Percentiles rank a stretch among this genome's conserved stretches.
phyloP scores from a whole-genome alignment of 257 asterid genomes.

The Leonotis leonurus region DNA sequence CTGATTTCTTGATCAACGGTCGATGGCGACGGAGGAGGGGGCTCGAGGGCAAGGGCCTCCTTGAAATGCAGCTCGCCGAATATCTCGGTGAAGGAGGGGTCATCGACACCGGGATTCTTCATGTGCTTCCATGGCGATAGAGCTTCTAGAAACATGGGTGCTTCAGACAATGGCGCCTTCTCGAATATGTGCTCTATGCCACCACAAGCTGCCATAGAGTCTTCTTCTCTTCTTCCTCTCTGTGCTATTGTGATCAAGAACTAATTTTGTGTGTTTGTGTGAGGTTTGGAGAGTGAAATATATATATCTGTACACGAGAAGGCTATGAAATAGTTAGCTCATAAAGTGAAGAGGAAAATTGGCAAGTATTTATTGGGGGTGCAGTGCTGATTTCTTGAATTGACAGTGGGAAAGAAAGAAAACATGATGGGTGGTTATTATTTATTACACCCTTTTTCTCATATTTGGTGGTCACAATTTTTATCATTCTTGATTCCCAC shows the following conservation, averaged over 20 bases:
- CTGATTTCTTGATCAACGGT: constrained; percentile 8
- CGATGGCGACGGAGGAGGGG: not conserved
- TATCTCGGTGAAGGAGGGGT: constrained; percentile 48
- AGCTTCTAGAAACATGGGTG: constrained; percentile 49
- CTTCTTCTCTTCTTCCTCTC: not conserved
- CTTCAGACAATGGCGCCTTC: constrained; percentile 59
- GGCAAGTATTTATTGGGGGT: constrained; percentile 42
- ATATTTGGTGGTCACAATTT: constrained; percentile 45
- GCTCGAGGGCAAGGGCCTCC: constrained; percentile 20
- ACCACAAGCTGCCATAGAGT: constrained; percentile 68
- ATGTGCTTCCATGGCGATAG: constrained; percentile 65
- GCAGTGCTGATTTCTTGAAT: constrained; percentile 25
- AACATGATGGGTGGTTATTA: constrained; percentile 50
- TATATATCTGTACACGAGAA: constrained; percentile 41
- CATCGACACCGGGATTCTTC: constrained; percentile 23
- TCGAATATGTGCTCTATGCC: constrained; percentile 72
- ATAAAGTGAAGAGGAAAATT: constrained; percentile 37
- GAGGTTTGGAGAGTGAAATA: constrained; percentile 15
- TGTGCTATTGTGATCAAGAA: not conserved
- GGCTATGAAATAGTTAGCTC: constrained; percentile 34
- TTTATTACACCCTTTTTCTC: constrained; percentile 21
- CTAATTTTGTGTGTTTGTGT: constrained; percentile 2
- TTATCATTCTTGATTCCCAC: constrained; percentile 7
- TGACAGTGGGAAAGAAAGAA: constrained; percentile 28
- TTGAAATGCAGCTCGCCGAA: constrained; percentile 66